These are phyloP conservation scores for Pichia sp. DNA, from an alignment of 1,139 yeast genomes.

Conservation along the genomic window DNA sequence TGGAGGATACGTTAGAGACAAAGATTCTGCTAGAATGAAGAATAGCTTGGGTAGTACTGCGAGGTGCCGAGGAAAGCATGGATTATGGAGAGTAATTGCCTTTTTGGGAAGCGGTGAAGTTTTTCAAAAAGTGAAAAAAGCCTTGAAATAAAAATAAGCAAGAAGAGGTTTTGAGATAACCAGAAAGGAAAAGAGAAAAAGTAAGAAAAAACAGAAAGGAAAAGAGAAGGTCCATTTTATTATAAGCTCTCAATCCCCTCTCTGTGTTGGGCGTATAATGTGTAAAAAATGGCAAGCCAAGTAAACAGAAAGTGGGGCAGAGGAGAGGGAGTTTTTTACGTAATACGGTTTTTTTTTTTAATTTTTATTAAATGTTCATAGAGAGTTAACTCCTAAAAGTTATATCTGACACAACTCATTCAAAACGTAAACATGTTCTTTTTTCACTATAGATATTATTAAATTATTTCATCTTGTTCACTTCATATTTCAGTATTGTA, in stretches of 20 bases:
- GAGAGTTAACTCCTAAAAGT: too few species aligned
- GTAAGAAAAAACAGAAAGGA: neutral
- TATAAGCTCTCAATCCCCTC: neutral
- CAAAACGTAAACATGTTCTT: too few species aligned
- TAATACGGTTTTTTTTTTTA: neutral
- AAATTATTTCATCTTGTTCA: neutral
- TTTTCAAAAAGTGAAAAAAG: neutral
- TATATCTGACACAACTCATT: too few species aligned
- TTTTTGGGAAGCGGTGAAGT: neutral
- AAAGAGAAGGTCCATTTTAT: neutral
- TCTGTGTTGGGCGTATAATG: neutral
- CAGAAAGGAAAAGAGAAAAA: neutral
- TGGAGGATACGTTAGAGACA: neutral
- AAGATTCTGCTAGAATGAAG: constrained; percentile 4
- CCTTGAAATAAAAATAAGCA: neutral
- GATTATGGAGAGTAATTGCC: neutral
- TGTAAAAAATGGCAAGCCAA: neutral
- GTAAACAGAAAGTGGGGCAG: neutral
- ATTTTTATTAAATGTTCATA: too few species aligned
- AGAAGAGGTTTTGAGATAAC: neutral
- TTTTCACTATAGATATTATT: too few species aligned
- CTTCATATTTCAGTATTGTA: neutral
- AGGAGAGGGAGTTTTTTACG: too few species aligned
- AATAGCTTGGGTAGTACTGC: constrained; percentile 6
- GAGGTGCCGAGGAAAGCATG: constrained; percentile 2